Evolutionary conservation across 106 monocot genomes (phyloP).

Genomic region (Alisma plantagoaquatica): DNA sequence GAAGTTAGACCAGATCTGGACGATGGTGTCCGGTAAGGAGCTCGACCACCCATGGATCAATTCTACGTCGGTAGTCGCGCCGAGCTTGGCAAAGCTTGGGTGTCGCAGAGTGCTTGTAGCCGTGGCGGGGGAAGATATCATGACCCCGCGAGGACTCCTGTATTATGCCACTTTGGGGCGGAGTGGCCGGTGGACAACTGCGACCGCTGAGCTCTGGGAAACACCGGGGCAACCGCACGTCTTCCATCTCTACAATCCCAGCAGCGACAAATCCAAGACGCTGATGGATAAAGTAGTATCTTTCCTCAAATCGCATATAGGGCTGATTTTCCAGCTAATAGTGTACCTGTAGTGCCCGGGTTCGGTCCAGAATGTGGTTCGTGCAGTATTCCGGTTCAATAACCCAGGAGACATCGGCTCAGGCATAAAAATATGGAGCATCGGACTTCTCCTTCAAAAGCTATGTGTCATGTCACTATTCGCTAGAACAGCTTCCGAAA

Average conservation of each 20-base stretch:
- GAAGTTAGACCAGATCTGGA: conserved; percentile 23
- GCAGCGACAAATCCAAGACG: conserved; percentile 9
- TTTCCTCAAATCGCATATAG: too few species aligned
- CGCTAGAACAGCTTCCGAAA: too few species aligned
- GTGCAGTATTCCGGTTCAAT: too few species aligned
- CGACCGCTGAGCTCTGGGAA: conserved; percentile 13
- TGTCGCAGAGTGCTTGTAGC: conserved; percentile 20
- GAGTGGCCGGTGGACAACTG: conserved; percentile 23
- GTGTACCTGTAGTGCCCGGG: too few species aligned
- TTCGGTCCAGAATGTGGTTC: too few species aligned
- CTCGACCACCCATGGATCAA: conserved; percentile 31
- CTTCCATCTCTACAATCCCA: conserved; percentile 19
- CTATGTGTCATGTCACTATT: too few species aligned
- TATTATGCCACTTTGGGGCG: conserved; percentile 15
- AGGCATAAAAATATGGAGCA: too few species aligned
- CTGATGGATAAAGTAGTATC: conserved; percentile 3
- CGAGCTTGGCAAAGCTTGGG: conserved; percentile 4
- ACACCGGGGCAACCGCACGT: conserved; percentile 26
- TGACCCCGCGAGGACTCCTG: conserved; percentile 11
- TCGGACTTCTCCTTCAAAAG: too few species aligned
- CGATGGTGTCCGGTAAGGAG: conserved; percentile 12
- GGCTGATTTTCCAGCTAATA: too few species aligned
- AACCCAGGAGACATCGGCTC: too few species aligned
- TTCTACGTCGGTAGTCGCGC: conserved; percentile 22
- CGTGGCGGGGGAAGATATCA: conserved; percentile 16